A percentile compares a stretch with the other conserved stretches of the same genome.
These are phyloP conservation scores for Nemania sp. DNA, from an alignment of 2,329 filamentous ascomycete genomes.

Conservation along the genomic window DNA sequence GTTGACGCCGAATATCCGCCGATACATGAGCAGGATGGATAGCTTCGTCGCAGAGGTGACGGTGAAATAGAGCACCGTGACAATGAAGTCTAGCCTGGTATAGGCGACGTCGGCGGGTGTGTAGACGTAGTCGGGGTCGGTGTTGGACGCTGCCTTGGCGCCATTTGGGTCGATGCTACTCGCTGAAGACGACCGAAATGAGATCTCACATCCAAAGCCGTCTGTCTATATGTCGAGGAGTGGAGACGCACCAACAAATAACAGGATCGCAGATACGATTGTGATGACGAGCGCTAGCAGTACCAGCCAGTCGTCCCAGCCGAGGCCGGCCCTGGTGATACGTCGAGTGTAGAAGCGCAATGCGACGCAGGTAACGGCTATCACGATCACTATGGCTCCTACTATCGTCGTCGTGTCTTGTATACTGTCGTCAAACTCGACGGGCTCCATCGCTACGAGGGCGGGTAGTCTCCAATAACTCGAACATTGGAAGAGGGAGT, in stretches of 20 bases:
- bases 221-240: too few species aligned
- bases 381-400: conserved; percentile 21
- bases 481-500: too few species aligned
- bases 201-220: neutral
- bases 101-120: conserved; percentile 23
- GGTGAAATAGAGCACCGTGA: conserved; percentile 41
- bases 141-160: conserved; percentile 15
- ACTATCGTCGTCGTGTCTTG: too few species aligned
- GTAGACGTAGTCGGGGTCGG: conserved; percentile 23
- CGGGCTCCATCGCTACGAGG: too few species aligned
- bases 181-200: neutral
- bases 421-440: too few species aligned
- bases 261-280: neutral
- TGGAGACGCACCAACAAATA: too few species aligned
- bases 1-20: conserved; percentile 36
- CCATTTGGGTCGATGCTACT: conserved; percentile 22
- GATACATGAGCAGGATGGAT: conserved; percentile 41
- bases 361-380: conserved; percentile 16
- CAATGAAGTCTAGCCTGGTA: conserved; percentile 29
- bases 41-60: conserved; percentile 39
- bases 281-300: neutral
- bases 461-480: too few species aligned
- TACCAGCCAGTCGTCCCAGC: conserved; percentile 13
- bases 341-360: conserved; percentile 10
- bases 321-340: conserved; percentile 9